Evolutionary conservation across 1,284 basidiomycete genomes (phyloP), one percentile per base, ranked within the genome.

Genomic region (Naganishia sp.): DNA sequence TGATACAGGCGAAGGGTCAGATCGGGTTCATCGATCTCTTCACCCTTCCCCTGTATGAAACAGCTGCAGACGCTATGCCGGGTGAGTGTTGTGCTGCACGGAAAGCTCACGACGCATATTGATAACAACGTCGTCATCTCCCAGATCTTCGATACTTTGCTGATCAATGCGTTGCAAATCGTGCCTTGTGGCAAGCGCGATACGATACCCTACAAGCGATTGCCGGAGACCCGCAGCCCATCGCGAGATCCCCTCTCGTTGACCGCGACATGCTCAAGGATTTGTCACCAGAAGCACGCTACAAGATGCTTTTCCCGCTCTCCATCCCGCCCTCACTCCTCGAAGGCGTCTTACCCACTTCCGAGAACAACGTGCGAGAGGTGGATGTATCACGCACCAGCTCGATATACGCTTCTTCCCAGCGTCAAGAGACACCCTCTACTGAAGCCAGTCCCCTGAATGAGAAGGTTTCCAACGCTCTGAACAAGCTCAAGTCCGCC

Each of bases 1-100:
- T 83, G 28, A 75, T 83, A 18, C 90, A 92, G 79, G 92, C 91
- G 21, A 86, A 86, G 70, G 87, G 87, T 3, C 94, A 97, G 77
- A 86, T 96, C n/a, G 91, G 87, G 71, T 97, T 97, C 77, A 90
- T 93, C 72, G 85, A 84, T 65, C 82, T 84, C 2, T 96, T 92
- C 76, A 89, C 88, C 41, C 85, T 86, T 71, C 94, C 94, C 0
- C 82, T 97, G 21, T 87, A 95, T 68, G 85, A 90, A 71, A 81
- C 90, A 28, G 87, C 88, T 6, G 84, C 87, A 2, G 81, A 82
- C 57, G 88, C 86, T 11, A 82, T 95, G 58, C 90, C 91, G 54
- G 86, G 90, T 90, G 71, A 68, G 84, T 80, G 35, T 6, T 39
- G 35, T 39, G 35, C 7, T 4, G 35, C 13, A 39, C 13, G 10